Base-by-base conservation (phyloP, 192 early-diverging fungal genomes). In the Backusella psychrophila region DNA sequence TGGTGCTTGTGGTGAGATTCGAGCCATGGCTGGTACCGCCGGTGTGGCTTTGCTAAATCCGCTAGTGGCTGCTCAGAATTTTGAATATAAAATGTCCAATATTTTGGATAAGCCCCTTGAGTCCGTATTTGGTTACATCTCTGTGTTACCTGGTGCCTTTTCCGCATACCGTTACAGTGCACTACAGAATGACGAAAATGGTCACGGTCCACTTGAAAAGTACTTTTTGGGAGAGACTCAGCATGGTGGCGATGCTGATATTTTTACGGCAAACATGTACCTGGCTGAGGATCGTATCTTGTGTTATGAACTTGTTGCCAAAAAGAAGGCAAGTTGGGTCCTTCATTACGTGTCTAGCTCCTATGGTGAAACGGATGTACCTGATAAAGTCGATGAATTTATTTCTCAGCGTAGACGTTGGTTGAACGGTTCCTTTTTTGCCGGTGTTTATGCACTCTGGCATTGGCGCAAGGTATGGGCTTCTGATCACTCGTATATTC, bases 1-100 rank as follows among this genome's bases (percentile, higher is more conserved):
- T 29, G 94, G 94, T 42, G 93, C 94, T n/a, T 95, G 94, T 84
- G 94, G 94, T 65, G 94, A 95, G 80, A 95, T 95, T 80, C 83
- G 86, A 34, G 90, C 88, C 11, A 85, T 78, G 87, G 86, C 77
- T 11, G 83, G 73, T 67, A 79, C 82, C 26, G 81, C 59, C 17
- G 84, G 93, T 74, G 82, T 89, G 34, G 52, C 65, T 74, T 72
- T 93, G 8, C 74, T 92, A 3, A 94, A 91, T 52, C 93, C 93
- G 11, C 78, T 95, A 6, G 93, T 95, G 52, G 93, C 91, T 15
- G 86, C 92, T 14, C 94, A 95, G 73, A 92, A 95, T 78, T 95
- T 94, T 85, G 93, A 95, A 79, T 94, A 93, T 85, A 93, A 93
- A 69, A 88, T 87, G 85, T 84, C 89, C 74, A 95, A 95, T 68